Evolutionary conservation across 2,329 filamentous ascomycete genomes (phyloP), one percentile per base, ranked within the genome.

Genomic region (Ophiostoma sp.): DNA sequence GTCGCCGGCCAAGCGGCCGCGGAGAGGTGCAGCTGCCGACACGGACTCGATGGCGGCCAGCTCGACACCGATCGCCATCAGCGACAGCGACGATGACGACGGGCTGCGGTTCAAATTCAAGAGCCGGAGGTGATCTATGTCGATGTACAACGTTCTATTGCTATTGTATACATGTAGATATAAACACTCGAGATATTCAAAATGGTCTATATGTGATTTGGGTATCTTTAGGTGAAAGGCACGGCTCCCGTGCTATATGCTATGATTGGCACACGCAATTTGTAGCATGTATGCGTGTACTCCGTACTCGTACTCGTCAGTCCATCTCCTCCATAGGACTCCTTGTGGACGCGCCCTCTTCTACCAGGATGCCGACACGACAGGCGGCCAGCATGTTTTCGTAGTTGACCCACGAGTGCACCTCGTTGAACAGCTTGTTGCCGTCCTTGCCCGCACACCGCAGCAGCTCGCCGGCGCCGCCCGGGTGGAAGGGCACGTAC

Each of bases 401-500:
- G 74, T 87, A 89, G 76, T 90, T 90, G 40, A 90, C 88, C 88
- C 88, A 90, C 1, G 87, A 85, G 75, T 90, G 88, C 8, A 89
- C 81, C 78, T 89, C 85, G 8, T 83, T 85, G 76, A 90, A 90
- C 69, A 90, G 74, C 75, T 81, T 82, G 2, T 84, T 88, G 47
- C 84, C 87, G 75, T 90, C 87, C 68, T 82, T 79, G 0, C 82
- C 88, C 0, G 88, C 88, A 45, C 81, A 83, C 44, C 85, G 80
- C 77, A 90, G 78, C 71, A 95, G 77, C 79, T 96, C 91, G 4
- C 87, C 86, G 73, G 89, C 86, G 8, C 91, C 95, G 36, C 95
- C 95, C 0, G 95, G 95, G 77, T 99, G 95, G 76, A 93, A 99
- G 1, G 90, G 88, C 47, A 93, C 76, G 76, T 98, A 99, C 0